A percentile compares a stretch with the other conserved stretches of the same genome.
These are phyloP conservation scores for Trichoderma atrobrunneum DNA, from an alignment of 2,329 filamentous ascomycete species.

Conservation along the genomic window DNA sequence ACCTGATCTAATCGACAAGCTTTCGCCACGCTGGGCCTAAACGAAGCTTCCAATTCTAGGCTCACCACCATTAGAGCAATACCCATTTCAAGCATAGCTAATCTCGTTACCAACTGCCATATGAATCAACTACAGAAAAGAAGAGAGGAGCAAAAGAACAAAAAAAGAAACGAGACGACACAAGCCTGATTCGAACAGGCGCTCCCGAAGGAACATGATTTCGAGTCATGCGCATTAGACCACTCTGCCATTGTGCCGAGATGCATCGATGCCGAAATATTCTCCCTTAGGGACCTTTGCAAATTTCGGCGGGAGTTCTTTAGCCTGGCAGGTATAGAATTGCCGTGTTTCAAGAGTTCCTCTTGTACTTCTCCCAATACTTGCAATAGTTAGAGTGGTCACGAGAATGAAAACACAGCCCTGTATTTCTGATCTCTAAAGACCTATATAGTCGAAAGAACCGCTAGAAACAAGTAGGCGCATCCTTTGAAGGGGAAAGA, in stretches of 20 bases:
- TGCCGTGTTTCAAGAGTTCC: not conserved
- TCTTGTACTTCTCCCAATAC: too few species aligned
- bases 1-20: not conserved
- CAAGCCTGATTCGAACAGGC: slow-evolving; percentile 19
- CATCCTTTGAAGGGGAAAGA: too few species aligned
- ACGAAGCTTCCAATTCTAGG: not conserved
- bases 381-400: too few species aligned
- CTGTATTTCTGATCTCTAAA: too few species aligned
- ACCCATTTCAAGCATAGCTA: not conserved
- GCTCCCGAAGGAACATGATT: slow-evolving; percentile 19
- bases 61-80: not conserved
- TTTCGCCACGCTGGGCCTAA: not conserved
- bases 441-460: too few species aligned
- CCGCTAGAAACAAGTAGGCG: too few species aligned
- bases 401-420: too few species aligned
- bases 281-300: not conserved
- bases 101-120: not conserved
- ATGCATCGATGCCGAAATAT: not conserved
- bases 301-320: not conserved
- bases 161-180: not conserved
- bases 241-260: slow-evolving; percentile 18
- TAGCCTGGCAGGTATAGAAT: not conserved
- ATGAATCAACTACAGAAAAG: not conserved
- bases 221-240: slow-evolving; percentile 22
- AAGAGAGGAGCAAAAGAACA: not conserved